phyloP scores from a whole-genome alignment of 306 rosid species.

The Crataegus laevigata region DNA sequence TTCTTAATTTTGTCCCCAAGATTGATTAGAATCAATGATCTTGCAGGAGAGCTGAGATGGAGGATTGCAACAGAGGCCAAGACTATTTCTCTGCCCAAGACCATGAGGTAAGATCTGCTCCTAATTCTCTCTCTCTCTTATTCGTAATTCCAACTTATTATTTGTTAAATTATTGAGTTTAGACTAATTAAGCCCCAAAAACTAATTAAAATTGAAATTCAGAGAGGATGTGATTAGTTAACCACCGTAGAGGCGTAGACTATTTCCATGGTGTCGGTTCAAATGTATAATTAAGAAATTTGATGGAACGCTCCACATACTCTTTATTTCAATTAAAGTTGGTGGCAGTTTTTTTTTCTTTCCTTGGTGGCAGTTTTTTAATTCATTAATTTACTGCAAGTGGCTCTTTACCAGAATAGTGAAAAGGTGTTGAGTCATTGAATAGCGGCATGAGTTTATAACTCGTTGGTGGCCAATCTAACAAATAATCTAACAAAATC shows the following conservation, averaged over 20 bases:
- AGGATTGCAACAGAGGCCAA: conserved; percentile 48
- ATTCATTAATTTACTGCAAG: neutral
- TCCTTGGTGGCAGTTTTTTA: neutral
- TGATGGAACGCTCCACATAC: neutral
- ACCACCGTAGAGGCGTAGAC: neutral
- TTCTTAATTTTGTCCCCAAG: neutral
- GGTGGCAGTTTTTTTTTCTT: neutral
- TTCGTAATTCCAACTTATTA: neutral
- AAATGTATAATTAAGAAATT: neutral
- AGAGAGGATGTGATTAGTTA: neutral
- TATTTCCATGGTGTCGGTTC: conserved; percentile 6
- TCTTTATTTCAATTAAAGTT: neutral
- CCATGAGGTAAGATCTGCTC: conserved; percentile 38
- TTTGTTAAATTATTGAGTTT: neutral
- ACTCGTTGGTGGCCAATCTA: too few species aligned
- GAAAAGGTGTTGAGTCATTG: too few species aligned
- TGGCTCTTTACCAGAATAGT: too few species aligned
- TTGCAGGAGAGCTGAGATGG: conserved; percentile 42
- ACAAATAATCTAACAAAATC: too few species aligned
- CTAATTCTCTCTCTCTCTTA: neutral
- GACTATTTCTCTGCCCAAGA: conserved; percentile 41
- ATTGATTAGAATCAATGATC: conserved; percentile 10
- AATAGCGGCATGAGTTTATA: too few species aligned
- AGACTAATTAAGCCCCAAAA: neutral
- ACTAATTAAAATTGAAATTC: neutral